A percentile compares a stretch with the other conserved stretches of the same genome.
Evolutionary conservation across 208 protist genomes (phyloP).

Genomic region (Leishmania major): DNA sequence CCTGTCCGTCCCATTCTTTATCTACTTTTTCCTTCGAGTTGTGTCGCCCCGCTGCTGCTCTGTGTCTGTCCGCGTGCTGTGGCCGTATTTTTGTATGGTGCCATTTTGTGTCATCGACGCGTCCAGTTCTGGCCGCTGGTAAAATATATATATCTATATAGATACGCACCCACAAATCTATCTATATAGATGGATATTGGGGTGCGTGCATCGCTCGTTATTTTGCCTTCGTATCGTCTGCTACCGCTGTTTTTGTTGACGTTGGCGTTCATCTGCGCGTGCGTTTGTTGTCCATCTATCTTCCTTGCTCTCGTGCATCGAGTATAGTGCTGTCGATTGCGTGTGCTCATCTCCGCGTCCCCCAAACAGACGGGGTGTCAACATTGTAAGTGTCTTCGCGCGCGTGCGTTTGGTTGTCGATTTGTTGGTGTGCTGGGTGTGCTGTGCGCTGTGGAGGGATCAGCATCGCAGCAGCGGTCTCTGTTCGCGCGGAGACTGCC

Average conservation of each 20-base stretch:
- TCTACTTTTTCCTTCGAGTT: not conserved
- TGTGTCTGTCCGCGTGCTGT: not conserved
- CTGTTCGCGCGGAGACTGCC: not conserved
- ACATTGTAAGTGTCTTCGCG: not conserved
- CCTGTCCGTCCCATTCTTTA: not conserved
- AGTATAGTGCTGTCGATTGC: not conserved
- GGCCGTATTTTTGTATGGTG: not conserved
- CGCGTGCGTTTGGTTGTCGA: not conserved
- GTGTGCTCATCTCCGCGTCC: not conserved
- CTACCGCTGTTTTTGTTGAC: not conserved
- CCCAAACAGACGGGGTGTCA: not conserved
- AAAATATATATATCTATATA: not conserved
- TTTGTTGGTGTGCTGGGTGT: not conserved
- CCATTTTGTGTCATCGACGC: not conserved
- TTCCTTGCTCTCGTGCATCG: not conserved
- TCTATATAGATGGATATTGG: not conserved
- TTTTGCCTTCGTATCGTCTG: not conserved
- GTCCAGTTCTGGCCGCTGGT: not conserved
- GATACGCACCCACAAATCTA: too few relatives aligned
- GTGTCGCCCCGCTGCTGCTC: not conserved
- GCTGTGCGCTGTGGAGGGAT: not conserved
- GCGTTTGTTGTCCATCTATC: not conserved
- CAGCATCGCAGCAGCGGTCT: not conserved
- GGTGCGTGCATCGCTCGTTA: not conserved
- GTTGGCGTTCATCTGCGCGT: not conserved